Evolutionary conservation across 2,329 filamentous ascomycete genomes (phyloP).

Genomic region (Trichoderma atrobrunneum): DNA sequence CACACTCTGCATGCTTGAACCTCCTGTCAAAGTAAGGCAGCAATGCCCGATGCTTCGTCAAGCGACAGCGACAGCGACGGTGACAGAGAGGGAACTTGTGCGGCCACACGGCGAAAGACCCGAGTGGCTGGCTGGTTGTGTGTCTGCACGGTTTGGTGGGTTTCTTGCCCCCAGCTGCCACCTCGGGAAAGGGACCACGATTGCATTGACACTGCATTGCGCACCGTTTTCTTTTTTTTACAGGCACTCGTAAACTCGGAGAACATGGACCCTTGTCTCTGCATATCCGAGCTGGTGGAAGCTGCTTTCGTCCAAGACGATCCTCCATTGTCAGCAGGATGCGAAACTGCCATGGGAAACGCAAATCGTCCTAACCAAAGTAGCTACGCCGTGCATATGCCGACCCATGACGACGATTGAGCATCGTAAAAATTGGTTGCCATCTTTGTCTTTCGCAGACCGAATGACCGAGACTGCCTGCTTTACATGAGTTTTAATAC

Average conservation of each 20-base stretch:
- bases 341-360: background rate
- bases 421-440: background rate
- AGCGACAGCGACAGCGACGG: background rate
- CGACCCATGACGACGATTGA: background rate
- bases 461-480: background rate
- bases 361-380: background rate
- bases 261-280: background rate
- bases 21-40: background rate
- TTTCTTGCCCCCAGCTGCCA: background rate
- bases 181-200: constrained; percentile 1
- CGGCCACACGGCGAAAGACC: background rate
- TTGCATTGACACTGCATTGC: background rate
- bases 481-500: background rate
- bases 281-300: background rate
- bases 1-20: background rate
- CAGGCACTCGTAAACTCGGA: background rate
- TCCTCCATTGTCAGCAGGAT: background rate
- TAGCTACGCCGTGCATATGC: background rate
- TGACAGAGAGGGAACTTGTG: background rate
- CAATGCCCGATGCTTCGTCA: background rate
- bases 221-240: background rate
- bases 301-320: background rate
- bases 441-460: background rate
- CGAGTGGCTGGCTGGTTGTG: background rate
- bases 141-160: background rate